Base-by-base conservation (phyloP, 1,284 basidiomycete genomes). In the Lentinus polychrous region DNA sequence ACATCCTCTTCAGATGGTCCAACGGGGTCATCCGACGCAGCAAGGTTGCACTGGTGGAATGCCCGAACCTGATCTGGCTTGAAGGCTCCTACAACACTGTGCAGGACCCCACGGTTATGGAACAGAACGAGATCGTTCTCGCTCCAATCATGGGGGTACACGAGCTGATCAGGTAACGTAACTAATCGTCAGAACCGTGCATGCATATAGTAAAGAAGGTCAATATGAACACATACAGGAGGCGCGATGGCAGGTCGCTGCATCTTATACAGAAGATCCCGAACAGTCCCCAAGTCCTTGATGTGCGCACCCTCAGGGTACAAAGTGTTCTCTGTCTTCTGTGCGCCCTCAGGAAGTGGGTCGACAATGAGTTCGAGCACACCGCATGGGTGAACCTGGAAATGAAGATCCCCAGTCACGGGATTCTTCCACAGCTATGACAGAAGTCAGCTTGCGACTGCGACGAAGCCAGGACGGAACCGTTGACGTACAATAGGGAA, bases 21-120 rank as follows among this genome's bases (percentile, higher is more conserved):
- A 18, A 61, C 62, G 0, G 86, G 86, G 49, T 84, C 81, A 45
- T 78, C 77, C 47, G 82, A 85, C 5, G 83, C 85, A 11, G 87
- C 87, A 33, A 91, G 73, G 64, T 91, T 90, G 67, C 87, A 91
- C 67, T 88, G 86, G 61, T 89, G 85, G 71, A 90, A 90, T 38
- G 80, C 81, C 18, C 87, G 74, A 11, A 91, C 76, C 64, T 88
- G 78, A 46, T 87, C 82, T 18, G 69, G 69, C 43, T 63, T 73
- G 64, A 91, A 87, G 2, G 84, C 79, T 15, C 89, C 88, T 10
- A 89, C 83, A 38, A 91, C 88, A 2, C 79, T 75, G 60, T 91
- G 89, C 43, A 91, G 66, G 1, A 91, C 71, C 11, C 87, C 87
- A 11, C 86, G 78, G 63, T 89, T 89, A 61, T 83, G 77, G 68